phyloP scores from a whole-genome alignment of 2,329 filamentous ascomycete species.

The Sporothrix sp. region DNA sequence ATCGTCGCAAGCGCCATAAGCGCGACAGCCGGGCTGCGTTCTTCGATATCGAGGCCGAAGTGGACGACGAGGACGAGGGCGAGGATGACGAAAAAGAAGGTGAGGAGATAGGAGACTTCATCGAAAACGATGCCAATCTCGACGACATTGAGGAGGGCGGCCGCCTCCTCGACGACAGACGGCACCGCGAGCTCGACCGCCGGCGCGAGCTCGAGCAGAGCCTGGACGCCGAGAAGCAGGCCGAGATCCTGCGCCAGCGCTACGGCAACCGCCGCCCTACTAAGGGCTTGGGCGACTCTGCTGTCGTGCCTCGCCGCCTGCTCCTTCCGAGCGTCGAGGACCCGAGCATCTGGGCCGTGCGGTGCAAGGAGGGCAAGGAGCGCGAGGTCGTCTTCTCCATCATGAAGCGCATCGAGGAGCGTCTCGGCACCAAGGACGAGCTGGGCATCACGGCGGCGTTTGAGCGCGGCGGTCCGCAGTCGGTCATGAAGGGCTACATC shows the following conservation, averaged over 20 bases:
- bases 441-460: conserved; percentile 83
- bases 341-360: conserved; percentile 89
- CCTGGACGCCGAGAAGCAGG: conserved; percentile 89
- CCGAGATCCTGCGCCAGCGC: conserved; percentile 73
- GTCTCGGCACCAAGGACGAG: conserved; percentile 65
- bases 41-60: conserved; percentile 96
- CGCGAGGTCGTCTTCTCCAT: conserved; percentile 80
- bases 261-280: conserved; percentile 71
- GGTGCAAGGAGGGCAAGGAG: conserved; percentile 92
- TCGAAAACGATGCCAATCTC: conserved; percentile 80
- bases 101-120: conserved; percentile 72
- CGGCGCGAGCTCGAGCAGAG: conserved; percentile 79
- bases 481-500: conserved; percentile 83
- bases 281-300: conserved; percentile 56
- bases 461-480: conserved; percentile 68
- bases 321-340: conserved; percentile 90
- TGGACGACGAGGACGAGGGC: conserved; percentile 85
- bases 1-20: conserved; percentile 73
- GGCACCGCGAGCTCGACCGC: conserved; percentile 89
- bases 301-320: conserved; percentile 73
- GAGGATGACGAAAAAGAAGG: conserved; percentile 86
- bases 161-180: conserved; percentile 76
- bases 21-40: conserved; percentile 67
- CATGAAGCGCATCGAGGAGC: conserved; percentile 80
- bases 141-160: conserved; percentile 77